Conservation (phyloP, 768 basidiomycete species). For the Psilocybe tampanensis region DNA sequence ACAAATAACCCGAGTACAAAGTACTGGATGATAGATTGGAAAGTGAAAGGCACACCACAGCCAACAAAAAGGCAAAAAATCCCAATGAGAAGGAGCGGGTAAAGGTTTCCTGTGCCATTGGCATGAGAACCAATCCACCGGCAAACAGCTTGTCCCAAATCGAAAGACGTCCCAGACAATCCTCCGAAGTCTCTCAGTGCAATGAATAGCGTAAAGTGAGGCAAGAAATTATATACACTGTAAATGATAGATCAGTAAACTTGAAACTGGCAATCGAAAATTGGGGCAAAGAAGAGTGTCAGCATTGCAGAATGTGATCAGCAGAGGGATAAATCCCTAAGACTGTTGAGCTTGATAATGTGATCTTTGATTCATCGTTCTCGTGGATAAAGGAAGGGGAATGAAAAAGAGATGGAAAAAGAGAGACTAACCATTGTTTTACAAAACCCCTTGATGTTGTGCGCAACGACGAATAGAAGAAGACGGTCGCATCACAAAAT, state of each 20-base stretch:
- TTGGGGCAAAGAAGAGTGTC: constrained; percentile 29
- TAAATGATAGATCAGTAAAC: neutral
- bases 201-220: too few relatives aligned
- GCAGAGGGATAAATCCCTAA: constrained; percentile 48
- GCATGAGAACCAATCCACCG: too few relatives aligned
- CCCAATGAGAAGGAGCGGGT: too few relatives aligned
- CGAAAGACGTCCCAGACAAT: too few relatives aligned
- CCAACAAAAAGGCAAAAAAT: too few relatives aligned
- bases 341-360: constrained; percentile 71
- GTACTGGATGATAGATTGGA: too few relatives aligned
- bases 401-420: constrained; percentile 4
- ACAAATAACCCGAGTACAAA: too few relatives aligned
- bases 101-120: too few relatives aligned
- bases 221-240: neutral
- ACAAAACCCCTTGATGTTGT: neutral
- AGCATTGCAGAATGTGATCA: constrained; percentile 66
- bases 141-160: too few relatives aligned
- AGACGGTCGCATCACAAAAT: neutral
- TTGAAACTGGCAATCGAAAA: neutral
- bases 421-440: constrained; percentile 1
- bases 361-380: constrained; percentile 55
- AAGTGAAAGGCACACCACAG: too few relatives aligned
- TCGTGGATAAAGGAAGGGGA: neutral
- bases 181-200: too few relatives aligned
- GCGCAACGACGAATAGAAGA: neutral